Evolutionary conservation across 345 rosid species (phyloP), one percentile per base, ranked within the genome.

Genomic region (Raphanus sativus): DNA sequence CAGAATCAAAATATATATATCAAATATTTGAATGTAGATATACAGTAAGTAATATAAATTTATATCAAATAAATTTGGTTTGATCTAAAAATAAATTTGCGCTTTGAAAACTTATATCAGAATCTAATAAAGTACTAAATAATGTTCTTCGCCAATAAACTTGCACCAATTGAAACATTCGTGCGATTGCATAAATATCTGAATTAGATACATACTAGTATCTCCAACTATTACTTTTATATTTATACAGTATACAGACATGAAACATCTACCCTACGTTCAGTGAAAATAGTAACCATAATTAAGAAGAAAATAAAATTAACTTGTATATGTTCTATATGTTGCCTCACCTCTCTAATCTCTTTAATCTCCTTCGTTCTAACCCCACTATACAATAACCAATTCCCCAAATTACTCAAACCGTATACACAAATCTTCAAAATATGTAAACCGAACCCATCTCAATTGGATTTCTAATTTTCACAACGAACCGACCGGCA

Each of bases 321-420:
- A 32, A 65, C 28, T 77, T 62, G 26, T 62, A 61, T 15, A 61
- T 15, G 12, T 64, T 65, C 62, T 71, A 71, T 65, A 71, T 59
- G 17, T 59, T 73, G 73, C 81, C 65, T 78, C 61, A 73, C 48
- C 50, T 52, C 77, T 34, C 73, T 58, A 73, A 60, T 32, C 77
- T 72, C 64, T 56, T 28, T n/a, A 24, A 65, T 72, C 62, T 73
- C 76, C 56, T 30, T 45, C 59, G 10, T 64, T 65, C 67, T 64
- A 55, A 62, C 65, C 45, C 65, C 21, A 21, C 21, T 77, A 55
- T 56, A 70, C 59, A 77, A 50, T 50, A 70, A 71, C 45, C 45
- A 28, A 69, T 52, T 24, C 63, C 74, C 71, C 67, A 71, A 42
- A 64, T 33, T 34, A 76, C 64, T 69, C 13, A 62, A 76, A 69